Evolutionary conservation across 345 rosid species (phyloP).

Genomic region (Barbarea vulgaris): DNA sequence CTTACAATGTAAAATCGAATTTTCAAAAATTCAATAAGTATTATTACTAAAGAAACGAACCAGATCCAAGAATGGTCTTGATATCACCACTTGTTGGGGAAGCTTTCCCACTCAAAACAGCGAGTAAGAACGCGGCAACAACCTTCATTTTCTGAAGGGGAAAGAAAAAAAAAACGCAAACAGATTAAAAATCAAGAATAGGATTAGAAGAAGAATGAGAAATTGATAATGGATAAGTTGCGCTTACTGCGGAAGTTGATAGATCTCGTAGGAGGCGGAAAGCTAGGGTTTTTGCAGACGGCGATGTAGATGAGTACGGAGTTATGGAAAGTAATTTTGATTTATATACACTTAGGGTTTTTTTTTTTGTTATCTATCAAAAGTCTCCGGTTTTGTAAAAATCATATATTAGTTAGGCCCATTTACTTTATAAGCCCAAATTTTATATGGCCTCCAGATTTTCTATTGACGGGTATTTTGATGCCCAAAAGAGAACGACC

Average conservation of each 20-base stretch:
- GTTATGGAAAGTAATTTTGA: background rate
- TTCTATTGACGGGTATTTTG: too few relatives aligned
- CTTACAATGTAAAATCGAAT: too few relatives aligned
- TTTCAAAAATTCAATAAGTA: too few relatives aligned
- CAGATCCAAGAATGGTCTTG: constrained; percentile 68
- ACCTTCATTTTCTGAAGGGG: constrained; percentile 74
- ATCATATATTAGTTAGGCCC: background rate
- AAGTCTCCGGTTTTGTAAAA: background rate
- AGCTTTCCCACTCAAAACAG: constrained; percentile 69
- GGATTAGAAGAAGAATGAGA: background rate
- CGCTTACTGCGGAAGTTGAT: constrained; percentile 9
- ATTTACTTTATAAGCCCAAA: background rate
- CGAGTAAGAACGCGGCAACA: constrained; percentile 74
- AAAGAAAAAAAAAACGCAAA: background rate
- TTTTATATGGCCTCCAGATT: too few relatives aligned
- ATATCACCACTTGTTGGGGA: constrained; percentile 56
- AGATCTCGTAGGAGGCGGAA: too few relatives aligned
- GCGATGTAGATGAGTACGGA: background rate
- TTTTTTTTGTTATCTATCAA: background rate
- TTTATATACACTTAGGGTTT: constrained; percentile 32
- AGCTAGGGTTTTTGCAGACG: constrained; percentile 3
- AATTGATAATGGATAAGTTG: background rate
- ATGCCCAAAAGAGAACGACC: too few relatives aligned
- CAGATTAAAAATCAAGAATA: background rate
- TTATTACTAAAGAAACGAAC: too few relatives aligned